phyloP scores from a whole-genome alignment of 768 basidiomycete species.

The Agaricus bisporus region DNA sequence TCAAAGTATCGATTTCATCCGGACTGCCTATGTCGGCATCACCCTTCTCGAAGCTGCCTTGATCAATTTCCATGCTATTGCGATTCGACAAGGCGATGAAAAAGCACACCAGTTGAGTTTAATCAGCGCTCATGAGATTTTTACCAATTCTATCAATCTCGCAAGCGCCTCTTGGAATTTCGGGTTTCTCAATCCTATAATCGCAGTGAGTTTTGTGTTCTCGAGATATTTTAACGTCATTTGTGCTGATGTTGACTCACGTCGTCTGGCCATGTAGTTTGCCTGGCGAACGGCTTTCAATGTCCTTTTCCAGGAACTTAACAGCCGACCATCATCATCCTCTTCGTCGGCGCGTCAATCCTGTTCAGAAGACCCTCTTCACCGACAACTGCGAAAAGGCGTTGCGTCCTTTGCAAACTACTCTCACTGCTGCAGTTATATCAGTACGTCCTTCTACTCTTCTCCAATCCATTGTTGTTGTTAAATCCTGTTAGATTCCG shows the following conservation, averaged over 20 bases:
- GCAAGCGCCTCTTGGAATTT: slow-evolving; percentile 3
- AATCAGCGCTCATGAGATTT: slow-evolving; percentile 3
- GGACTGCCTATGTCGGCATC: slow-evolving; percentile 1
- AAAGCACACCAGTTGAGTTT: not conserved
- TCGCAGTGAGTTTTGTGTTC: slow-evolving; percentile 3
- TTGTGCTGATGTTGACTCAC: not conserved
- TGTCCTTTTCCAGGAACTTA: slow-evolving; percentile 2
- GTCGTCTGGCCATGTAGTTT: slow-evolving; percentile 5
- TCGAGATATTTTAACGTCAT: not conserved
- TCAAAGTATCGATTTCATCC: not conserved
- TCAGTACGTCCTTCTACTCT: not conserved
- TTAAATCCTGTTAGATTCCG: not conserved
- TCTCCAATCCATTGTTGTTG: no score
- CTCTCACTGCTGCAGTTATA: not conserved
- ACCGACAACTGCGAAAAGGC: slow-evolving; percentile 2
- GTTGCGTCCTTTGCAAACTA: slow-evolving; percentile 5
- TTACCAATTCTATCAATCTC: slow-evolving; percentile 1
- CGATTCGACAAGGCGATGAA: slow-evolving; percentile 1
- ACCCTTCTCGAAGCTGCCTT: slow-evolving; percentile 5
- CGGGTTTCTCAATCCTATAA: slow-evolving; percentile 7
- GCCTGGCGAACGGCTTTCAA: slow-evolving; percentile 10
- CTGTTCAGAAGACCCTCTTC: not conserved
- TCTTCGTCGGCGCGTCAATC: not conserved
- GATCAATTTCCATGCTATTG: slow-evolving; percentile 1
- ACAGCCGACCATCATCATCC: not conserved